phyloP scores from a whole-genome alignment of 2,329 filamentous ascomycete genomes.

The Penicillium sp. region DNA sequence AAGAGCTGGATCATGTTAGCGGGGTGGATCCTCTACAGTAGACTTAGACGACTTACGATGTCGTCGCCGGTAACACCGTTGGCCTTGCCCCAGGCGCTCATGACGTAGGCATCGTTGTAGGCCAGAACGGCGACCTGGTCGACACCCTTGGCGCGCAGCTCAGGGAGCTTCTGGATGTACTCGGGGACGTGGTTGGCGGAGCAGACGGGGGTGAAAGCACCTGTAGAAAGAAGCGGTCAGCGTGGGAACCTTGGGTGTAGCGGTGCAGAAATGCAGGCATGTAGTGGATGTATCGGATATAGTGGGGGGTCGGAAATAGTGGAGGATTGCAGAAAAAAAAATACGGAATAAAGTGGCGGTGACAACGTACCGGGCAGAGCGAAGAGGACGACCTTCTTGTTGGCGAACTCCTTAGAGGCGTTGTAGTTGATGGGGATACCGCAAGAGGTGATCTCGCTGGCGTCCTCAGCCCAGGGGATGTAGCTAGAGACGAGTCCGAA shows the following conservation, averaged over 20 bases:
- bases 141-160: slow-evolving; percentile 78
- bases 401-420: slow-evolving; percentile 74
- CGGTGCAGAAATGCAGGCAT: not conserved
- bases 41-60: too few relatives aligned
- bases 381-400: slow-evolving; percentile 74
- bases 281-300: not conserved
- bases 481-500: slow-evolving; percentile 57
- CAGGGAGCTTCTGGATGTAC: slow-evolving; percentile 72
- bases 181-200: slow-evolving; percentile 78
- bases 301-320: not conserved
- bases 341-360: slow-evolving; percentile 14
- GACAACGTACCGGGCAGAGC: slow-evolving; percentile 61
- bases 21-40: too few relatives aligned
- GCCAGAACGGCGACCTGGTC: slow-evolving; percentile 82
- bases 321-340: not conserved
- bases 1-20: slow-evolving; percentile 61
- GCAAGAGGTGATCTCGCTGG: slow-evolving; percentile 71
- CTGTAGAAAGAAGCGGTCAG: slow-evolving; percentile 38
- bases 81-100: slow-evolving; percentile 89
- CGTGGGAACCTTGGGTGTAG: slow-evolving; percentile 12
- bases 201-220: slow-evolving; percentile 87
- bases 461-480: slow-evolving; percentile 75
- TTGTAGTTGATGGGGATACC: slow-evolving; percentile 78
- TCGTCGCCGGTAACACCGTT: slow-evolving; percentile 75
- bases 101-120: slow-evolving; percentile 83